Evolutionary conservation across 2,329 filamentous ascomycete species (phyloP).

Genomic region (Bipolaris oryzae): DNA sequence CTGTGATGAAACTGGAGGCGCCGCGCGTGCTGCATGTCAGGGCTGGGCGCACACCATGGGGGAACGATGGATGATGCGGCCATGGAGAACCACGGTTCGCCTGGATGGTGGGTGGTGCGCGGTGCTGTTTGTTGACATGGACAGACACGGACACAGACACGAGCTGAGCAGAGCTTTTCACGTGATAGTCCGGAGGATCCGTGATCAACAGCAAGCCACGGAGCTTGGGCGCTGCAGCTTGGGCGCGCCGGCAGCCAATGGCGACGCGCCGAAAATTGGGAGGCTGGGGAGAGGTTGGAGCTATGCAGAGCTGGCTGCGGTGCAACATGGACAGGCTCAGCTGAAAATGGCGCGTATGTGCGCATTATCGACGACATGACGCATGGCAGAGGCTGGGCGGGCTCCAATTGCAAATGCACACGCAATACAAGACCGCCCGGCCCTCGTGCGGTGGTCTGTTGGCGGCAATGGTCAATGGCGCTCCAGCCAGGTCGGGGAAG

Average conservation of each 20-base stretch:
- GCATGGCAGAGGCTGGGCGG: conserved; percentile 24
- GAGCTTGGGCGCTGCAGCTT: conserved; percentile 18
- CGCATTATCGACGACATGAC: conserved; percentile 32
- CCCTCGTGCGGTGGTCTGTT: conserved; percentile 10
- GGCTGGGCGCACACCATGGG: conserved; percentile 9
- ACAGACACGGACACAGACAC: background rate
- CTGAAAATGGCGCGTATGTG: conserved; percentile 34
- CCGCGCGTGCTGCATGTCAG: conserved; percentile 26
- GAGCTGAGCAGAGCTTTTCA: conserved; percentile 1
- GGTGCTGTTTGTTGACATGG: background rate
- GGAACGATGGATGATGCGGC: conserved; percentile 12
- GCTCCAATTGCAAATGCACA: conserved; percentile 45
- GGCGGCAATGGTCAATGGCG: background rate
- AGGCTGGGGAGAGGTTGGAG: conserved; percentile 35
- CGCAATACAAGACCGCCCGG: conserved; percentile 27
- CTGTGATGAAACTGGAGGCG: conserved; percentile 9
- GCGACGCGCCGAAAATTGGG: conserved; percentile 25
- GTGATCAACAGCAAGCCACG: conserved; percentile 19
- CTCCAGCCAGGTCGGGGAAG: conserved; percentile 24
- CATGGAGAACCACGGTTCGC: conserved; percentile 20
- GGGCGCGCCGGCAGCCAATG: conserved; percentile 26
- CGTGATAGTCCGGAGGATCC: conserved; percentile 24
- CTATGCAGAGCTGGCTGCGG: conserved; percentile 20
- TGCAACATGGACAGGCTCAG: conserved; percentile 33
- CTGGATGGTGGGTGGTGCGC: background rate